A percentile compares a stretch with the other conserved stretches of the same genome.
Conservation (phyloP, 1,284 basidiomycete species). For the Sporisorium reilianum region DNA sequence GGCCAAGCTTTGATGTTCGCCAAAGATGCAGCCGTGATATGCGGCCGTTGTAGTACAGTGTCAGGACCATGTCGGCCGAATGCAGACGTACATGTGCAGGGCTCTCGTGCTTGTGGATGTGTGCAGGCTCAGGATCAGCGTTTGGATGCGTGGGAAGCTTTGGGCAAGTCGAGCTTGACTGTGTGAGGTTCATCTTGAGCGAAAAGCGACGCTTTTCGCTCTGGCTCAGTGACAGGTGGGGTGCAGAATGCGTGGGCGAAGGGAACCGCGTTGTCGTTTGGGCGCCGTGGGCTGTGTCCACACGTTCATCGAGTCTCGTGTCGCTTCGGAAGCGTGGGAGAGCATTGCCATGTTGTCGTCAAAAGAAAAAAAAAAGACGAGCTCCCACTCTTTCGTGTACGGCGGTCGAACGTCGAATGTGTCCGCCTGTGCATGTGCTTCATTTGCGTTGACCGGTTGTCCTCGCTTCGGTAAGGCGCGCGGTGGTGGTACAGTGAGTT, state of each 20-base stretch:
- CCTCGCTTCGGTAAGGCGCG: not conserved
- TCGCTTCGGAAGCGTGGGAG: not conserved
- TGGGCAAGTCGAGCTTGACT: not conserved
- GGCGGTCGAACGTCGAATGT: not conserved
- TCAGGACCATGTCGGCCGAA: not conserved
- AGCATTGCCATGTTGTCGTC: not conserved
- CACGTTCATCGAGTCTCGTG: not conserved
- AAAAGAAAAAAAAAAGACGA: not conserved
- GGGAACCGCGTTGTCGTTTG: not conserved
- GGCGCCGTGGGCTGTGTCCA: not conserved
- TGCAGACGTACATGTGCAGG: too few relatives aligned
- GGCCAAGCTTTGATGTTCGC: slow-evolving; percentile 27
- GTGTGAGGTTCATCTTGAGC: not conserved
- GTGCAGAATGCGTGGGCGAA: not conserved
- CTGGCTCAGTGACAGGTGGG: not conserved
- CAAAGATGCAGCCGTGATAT: not conserved
- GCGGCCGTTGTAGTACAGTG: not conserved
- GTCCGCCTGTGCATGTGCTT: not conserved
- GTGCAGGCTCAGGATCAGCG: not conserved
- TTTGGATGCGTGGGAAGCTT: not conserved
- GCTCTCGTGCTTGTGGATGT: too few relatives aligned
- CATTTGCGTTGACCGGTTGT: not conserved
- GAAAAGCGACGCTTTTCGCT: not conserved
- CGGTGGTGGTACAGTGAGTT: too few relatives aligned
- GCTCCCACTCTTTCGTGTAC: not conserved